Evolutionary conservation across 2,329 filamentous ascomycete species (phyloP).

Genomic region (Colletotrichum melonis): DNA sequence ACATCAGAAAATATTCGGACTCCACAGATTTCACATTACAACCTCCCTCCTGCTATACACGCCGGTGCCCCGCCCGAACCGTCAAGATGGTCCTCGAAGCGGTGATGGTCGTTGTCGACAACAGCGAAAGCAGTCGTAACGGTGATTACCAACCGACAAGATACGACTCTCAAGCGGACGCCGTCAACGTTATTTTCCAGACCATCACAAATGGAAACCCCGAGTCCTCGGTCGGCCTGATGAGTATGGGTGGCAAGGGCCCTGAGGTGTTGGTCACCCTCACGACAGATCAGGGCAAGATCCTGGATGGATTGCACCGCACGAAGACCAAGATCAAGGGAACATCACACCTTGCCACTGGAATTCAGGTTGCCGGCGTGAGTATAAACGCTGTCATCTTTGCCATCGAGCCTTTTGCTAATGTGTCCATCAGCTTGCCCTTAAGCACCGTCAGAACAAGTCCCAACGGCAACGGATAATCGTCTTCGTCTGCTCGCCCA

Average conservation of each 20-base stretch:
- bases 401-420: constrained; percentile 33
- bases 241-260: constrained; percentile 99
- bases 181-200: constrained; percentile 94
- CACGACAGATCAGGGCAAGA: constrained; percentile 95
- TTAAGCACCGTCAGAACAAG: constrained; percentile 99
- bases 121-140: constrained; percentile 98
- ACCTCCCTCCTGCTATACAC: background rate
- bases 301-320: constrained; percentile 89
- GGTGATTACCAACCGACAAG: constrained; percentile 92
- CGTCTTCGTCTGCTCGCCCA: constrained; percentile 94
- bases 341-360: constrained; percentile 87
- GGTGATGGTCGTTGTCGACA: constrained; percentile 99
- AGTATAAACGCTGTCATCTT: constrained; percentile 48
- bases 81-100: constrained; percentile 97
- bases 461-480: constrained; percentile 96
- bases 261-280: constrained; percentile 97
- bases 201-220: constrained; percentile 95
- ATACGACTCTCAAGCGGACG: constrained; percentile 96
- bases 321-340: constrained; percentile 93
- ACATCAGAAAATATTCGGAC: background rate
- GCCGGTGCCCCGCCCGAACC: constrained; percentile 41
- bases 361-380: constrained; percentile 95
- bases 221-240: constrained; percentile 95
- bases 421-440: constrained; percentile 74
- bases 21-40: background rate